phyloP scores from a whole-genome alignment of 2,329 filamentous ascomycete genomes.

The Neonectria magnoliae region DNA sequence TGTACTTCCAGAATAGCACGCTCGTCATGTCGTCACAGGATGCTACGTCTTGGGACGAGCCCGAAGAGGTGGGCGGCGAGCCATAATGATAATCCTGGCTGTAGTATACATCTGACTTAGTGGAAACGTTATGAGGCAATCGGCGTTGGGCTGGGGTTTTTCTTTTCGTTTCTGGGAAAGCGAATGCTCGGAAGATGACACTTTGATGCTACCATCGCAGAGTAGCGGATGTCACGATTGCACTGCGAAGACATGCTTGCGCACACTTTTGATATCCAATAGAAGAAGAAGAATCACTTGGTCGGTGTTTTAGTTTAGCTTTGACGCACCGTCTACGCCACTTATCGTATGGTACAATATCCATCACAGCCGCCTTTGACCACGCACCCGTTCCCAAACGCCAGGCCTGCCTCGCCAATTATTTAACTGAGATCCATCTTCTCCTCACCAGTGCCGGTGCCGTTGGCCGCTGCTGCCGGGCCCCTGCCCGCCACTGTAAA shows the following conservation, averaged over 20 bases:
- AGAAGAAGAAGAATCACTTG: constrained; percentile 22
- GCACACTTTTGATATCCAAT: constrained; percentile 13
- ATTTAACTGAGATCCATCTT: constrained; percentile 58
- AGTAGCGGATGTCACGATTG: not conserved
- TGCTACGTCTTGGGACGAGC: constrained; percentile 14
- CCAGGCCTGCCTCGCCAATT: constrained; percentile 42
- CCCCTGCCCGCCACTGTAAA: constrained; percentile 64
- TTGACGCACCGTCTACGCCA: constrained; percentile 39
- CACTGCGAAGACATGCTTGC: not conserved
- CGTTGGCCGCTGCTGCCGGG: constrained; percentile 46
- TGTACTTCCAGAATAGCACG: constrained; percentile 28
- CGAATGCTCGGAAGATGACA: not conserved
- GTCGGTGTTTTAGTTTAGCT: constrained; percentile 22
- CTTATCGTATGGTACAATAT: constrained; percentile 44
- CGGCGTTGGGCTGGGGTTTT: constrained; percentile 4
- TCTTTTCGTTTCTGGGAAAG: not conserved
- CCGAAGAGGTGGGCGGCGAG: constrained; percentile 7
- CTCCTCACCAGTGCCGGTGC: constrained; percentile 52
- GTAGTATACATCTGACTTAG: too few relatives aligned
- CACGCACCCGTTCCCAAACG: constrained; percentile 42
- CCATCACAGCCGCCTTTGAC: constrained; percentile 37
- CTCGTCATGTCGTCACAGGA: constrained; percentile 25
- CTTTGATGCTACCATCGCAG: not conserved
- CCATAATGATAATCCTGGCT: not conserved
- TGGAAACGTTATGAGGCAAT: not conserved